These are phyloP conservation scores for Podaxis carcinomalis DNA, from an alignment of 768 basidiomycete genomes.

Conservation along the genomic window DNA sequence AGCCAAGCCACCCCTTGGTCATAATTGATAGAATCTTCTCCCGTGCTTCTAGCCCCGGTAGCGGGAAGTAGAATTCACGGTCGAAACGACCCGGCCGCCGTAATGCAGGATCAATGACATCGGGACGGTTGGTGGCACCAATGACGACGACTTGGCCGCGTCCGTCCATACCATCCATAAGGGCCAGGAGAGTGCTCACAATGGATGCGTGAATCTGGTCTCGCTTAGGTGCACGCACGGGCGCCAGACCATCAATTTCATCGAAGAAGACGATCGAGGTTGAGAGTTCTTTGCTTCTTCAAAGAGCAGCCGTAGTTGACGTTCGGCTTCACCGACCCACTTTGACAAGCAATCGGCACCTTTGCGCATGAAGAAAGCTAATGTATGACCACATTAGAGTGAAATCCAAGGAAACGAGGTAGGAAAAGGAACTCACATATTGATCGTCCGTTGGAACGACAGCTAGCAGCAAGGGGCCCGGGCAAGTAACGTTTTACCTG, in stretches of 20 bases:
- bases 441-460: conserved; percentile 78
- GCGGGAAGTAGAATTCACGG: conserved; percentile 94
- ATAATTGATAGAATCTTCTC: conserved; percentile 89
- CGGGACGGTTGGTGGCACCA: conserved; percentile 95
- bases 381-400: neutral
- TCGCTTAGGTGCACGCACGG: conserved; percentile 96
- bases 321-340: conserved; percentile 99
- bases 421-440: conserved; percentile 62
- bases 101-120: conserved; percentile 95
- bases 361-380: conserved; percentile 99
- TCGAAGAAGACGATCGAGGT: conserved; percentile 98
- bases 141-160: conserved; percentile 97
- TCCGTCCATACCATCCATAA: conserved; percentile 99
- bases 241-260: conserved; percentile 97
- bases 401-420: neutral
- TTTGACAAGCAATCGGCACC: conserved; percentile 97
- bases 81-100: conserved; percentile 94
- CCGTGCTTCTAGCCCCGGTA: conserved; percentile 80
- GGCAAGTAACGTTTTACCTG: conserved; percentile 93
- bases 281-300: conserved; percentile 92
- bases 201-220: conserved; percentile 99
- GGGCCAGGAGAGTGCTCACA: conserved; percentile 89
- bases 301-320: conserved; percentile 90
- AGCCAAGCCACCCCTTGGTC: conserved; percentile 86
- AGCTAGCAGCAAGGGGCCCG: conserved; percentile 91